Evolutionary conservation across 768 basidiomycete species (phyloP), one percentile per base, ranked within the genome.

Genomic region (Jaapia argillacea): DNA sequence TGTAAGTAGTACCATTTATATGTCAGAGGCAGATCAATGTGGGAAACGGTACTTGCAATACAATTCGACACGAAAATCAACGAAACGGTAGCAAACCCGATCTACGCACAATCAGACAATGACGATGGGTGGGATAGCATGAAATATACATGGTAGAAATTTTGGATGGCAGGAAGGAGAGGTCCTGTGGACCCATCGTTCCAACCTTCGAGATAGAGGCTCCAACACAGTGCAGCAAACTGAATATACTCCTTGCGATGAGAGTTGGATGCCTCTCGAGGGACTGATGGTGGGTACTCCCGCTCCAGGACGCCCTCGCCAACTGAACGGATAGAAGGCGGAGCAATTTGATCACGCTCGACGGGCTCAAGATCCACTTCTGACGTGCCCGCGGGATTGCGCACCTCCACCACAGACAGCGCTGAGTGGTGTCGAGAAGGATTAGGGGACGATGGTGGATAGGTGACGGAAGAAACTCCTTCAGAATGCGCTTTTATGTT

Each of bases 151-250:
- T 65, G 63, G 54, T 73, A 74, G 55, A 74, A 70, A 5, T 59
- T 57, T 56, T 84, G 85, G 39, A 90, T 79, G 7, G 77, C 69
- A 1, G 84, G 86, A 4, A 90, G 59, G 16, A 91, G 59, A 1
- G 87, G 85, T 1, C 87, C 87, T 12, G 75, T 74, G 0, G 78
- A 71, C 10, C 78, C 80, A 57, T 87, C 86, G 52, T 81, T 85
- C 85, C 85, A 89, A 13, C 87, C 87, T 13, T 70, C 70, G 3
- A 85, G 59, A 46, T 80, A 79, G 38, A 81, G 41, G 7, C 67
- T 61, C 61, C 66, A 75, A 49, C 78, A 83, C 26, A 79, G 59
- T 1, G 77, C 57, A 14, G 60, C 50, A 45, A 80, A 74, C 47
- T 84, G 80, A 22, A 79, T 57, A 12, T 21, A 38, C 37, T 21